Evolutionary conservation across 345 rosid species (phyloP).

Genomic region (Citrus australasica): DNA sequence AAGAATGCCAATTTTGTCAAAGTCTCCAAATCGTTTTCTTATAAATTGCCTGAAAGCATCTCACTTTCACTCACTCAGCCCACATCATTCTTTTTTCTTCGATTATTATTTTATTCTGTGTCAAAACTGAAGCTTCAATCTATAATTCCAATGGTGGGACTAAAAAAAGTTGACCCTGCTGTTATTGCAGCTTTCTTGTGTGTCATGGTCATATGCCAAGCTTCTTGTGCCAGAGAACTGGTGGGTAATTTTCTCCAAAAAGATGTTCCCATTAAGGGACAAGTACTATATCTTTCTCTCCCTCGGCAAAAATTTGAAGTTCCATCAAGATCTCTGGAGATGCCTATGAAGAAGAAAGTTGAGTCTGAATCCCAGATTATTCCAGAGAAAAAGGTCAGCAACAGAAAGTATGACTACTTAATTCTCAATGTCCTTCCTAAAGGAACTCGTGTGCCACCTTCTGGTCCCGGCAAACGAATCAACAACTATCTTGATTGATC

Average conservation of each 20-base stretch:
- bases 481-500: constrained; percentile 17
- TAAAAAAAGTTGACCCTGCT: not conserved
- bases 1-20: not conserved
- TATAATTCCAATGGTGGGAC: not conserved
- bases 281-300: not conserved
- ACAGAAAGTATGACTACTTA: constrained; percentile 6
- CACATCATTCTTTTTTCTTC: not conserved
- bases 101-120: not conserved
- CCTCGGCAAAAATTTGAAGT: not conserved
- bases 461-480: constrained; percentile 30
- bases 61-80: not conserved
- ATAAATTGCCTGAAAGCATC: not conserved
- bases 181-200: not conserved
- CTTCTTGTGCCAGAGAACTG: constrained; percentile 12
- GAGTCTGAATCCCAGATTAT: not conserved
- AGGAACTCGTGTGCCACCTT: constrained; percentile 23
- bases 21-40: not conserved
- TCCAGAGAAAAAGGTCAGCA: not conserved
- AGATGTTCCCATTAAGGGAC: not conserved
- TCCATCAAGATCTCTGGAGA: not conserved
- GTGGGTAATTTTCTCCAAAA: not conserved
- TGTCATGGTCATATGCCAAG: not conserved
- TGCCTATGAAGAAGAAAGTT: not conserved
- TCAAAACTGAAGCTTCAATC: not conserved
- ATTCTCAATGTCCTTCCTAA: constrained; percentile 29